A percentile compares a stretch with the other conserved stretches of the same genome.
These are phyloP conservation scores for Sphaerobolus stellatus DNA, from an alignment of 1,284 basidiomycete species.

Conservation along the genomic window DNA sequence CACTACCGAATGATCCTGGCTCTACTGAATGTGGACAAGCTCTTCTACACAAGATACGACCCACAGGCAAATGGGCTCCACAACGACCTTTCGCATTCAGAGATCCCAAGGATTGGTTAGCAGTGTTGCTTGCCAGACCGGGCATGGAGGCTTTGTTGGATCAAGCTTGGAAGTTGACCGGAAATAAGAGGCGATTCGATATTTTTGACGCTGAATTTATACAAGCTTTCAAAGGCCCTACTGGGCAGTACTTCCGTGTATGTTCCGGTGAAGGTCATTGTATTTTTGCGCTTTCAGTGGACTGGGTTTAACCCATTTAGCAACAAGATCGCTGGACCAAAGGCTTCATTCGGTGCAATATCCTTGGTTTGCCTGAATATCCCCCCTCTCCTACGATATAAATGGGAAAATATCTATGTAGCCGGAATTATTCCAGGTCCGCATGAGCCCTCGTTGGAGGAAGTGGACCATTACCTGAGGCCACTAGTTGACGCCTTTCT, in stretches of 20 bases:
- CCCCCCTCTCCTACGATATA: constrained; percentile 32
- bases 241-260: neutral
- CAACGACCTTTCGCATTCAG: too few species aligned
- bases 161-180: neutral
- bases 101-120: too few species aligned
- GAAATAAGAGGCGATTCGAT: too few species aligned
- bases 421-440: constrained; percentile 35
- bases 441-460: constrained; percentile 13
- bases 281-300: constrained; percentile 21
- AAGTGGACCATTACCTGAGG: constrained; percentile 19
- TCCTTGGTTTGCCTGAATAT: constrained; percentile 38
- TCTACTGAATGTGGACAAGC: too few species aligned
- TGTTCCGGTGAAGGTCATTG: constrained; percentile 15
- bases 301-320: constrained; percentile 35
- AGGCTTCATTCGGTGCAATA: constrained; percentile 27
- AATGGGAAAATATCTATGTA: too few species aligned
- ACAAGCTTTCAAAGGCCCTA: neutral
- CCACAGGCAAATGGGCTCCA: too few species aligned
- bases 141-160: too few species aligned
- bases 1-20: too few species aligned
- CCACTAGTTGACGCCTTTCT: too few species aligned
- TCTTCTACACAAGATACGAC: too few species aligned
- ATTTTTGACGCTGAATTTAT: neutral
- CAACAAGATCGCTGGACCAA: constrained; percentile 29
- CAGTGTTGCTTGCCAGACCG: too few species aligned